Base-by-base conservation (phyloP, 768 basidiomycete genomes). In the Arthromyces matolae region DNA sequence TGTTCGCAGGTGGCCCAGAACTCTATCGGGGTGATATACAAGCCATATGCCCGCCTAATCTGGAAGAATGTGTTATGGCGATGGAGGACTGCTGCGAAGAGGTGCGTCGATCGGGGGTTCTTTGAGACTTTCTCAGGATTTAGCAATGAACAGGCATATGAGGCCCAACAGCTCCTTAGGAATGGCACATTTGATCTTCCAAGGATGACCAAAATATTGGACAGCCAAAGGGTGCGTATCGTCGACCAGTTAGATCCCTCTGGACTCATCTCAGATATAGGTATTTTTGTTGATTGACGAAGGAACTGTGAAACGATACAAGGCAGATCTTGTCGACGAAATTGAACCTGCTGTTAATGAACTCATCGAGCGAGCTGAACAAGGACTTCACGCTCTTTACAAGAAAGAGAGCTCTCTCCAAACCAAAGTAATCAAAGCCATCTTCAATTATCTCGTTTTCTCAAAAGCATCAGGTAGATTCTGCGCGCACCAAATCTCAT, bases 81-180 rank as follows among this genome's bases (percentile, higher is more conserved):
- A 80, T 89, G 77, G 84, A 89, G 56, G 84, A 88, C 55, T 89
- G 87, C 56, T 89, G 86, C 58, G 83, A 88, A 61, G 84, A 89
- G 80, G 84, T 81, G 49, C 43, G 47, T 45, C 20, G 8, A 40
- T 28, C 13, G 24, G 37, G 9, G 27, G 12, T 27, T 19, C 8
- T 18, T 3, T 12, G 42, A n/a, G 3, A 9, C 10, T 3, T 19
- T 24, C 0, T 31, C 12, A 12, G 1, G 39, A 20, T 23, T 34
- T 16, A 34, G 16, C 2, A 24, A 7, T 24, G 10, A 36, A 13
- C 8, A 89, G 85, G 79, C 81, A 20, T 70, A 78, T 52, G 85
- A 85, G 62, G 80, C 85, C 8, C 84, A 89, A 48, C 70, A 78
- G 24, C 70, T 87, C 10, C 75, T 91, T 2, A 72, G 84, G 16